Evolutionary conservation across 2,329 filamentous ascomycete genomes (phyloP).

Genomic region (Fonsecaea monophora): DNA sequence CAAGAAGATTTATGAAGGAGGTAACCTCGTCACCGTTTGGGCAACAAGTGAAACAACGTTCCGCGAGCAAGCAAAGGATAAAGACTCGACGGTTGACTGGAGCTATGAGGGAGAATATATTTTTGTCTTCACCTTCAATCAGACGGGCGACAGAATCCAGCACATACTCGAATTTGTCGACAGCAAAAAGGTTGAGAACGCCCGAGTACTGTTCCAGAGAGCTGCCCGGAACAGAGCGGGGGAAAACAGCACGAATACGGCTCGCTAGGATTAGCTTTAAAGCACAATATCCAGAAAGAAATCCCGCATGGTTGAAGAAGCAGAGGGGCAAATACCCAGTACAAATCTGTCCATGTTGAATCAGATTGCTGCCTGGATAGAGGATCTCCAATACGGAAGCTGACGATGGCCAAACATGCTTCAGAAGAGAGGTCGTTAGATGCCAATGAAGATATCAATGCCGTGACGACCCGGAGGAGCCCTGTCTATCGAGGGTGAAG

Average conservation of each 20-base stretch:
- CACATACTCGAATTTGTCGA: conserved; percentile 45
- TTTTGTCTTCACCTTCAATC: conserved; percentile 44
- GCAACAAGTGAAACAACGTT: conserved; percentile 41
- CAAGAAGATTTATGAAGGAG: conserved; percentile 30
- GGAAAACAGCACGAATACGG: not conserved
- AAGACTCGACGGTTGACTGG: conserved; percentile 39
- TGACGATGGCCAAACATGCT: too few relatives aligned
- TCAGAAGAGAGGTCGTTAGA: too few relatives aligned
- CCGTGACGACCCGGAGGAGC: too few relatives aligned
- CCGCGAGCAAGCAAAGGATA: conserved; percentile 41
- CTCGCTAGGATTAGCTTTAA: not conserved
- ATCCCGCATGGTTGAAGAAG: too few relatives aligned
- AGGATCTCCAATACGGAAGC: too few relatives aligned
- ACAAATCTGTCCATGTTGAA: too few relatives aligned
- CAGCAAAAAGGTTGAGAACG: conserved; percentile 38
- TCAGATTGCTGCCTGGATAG: too few relatives aligned
- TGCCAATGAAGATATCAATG: too few relatives aligned
- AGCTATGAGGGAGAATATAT: conserved; percentile 45
- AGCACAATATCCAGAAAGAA: not conserved
- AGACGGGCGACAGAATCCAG: conserved; percentile 41
- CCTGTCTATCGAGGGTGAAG: too few relatives aligned
- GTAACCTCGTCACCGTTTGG: conserved; percentile 43
- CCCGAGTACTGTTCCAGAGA: not conserved
- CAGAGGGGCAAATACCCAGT: too few relatives aligned
- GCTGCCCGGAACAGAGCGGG: not conserved